Base-by-base conservation (phyloP, 257 asterid genomes). In the Lycium ferocissimum region DNA sequence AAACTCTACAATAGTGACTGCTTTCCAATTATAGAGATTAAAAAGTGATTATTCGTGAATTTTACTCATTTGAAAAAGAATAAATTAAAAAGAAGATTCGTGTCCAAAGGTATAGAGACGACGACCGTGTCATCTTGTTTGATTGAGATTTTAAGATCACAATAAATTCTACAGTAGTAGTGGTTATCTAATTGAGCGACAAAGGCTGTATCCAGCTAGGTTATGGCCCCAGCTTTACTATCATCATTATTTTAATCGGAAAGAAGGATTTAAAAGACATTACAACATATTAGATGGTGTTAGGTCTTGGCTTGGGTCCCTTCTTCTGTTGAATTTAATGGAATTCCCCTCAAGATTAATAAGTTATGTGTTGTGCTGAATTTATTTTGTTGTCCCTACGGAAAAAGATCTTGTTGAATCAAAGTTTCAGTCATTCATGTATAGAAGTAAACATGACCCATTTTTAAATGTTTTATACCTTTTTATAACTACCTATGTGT, bases 211-310 rank as follows among this genome's bases (percentile, higher is more conserved):
- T 76, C 45, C 82, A 78, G 82, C 82, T 53, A 78, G 5, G 65
- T 78, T 33, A 53, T 53, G 82, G 82, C 26, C 82, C 82, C 82
- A 51, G 47, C 65, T 78, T 14, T 53, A 53, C 47, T 26, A 78
- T 53, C 47, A 76, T 51, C 61, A 76, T 78, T 7, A 78, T n/a
- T 40, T n/a, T 72, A 78, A 26, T 53, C 20, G 43, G 13, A 51
- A 76, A 26, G 63, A 22, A 78, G 65, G 43, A 26, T 49, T 78
- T 53, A 22, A 75, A 75, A 51, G 82, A 45, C 82, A 40, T 69
- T 69, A 12, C 63, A 76, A 53, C 65, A 51, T 49, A 76, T 26
- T 53, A 76, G 15, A 76, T 53, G 82, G 82, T 76, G 82, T 53
- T 76, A 13, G 82, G 65, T 76, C 47, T 22, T 76, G 26, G 26